phyloP scores from a whole-genome alignment of 1,284 basidiomycete genomes.

The Heterobasidion irregulare region DNA sequence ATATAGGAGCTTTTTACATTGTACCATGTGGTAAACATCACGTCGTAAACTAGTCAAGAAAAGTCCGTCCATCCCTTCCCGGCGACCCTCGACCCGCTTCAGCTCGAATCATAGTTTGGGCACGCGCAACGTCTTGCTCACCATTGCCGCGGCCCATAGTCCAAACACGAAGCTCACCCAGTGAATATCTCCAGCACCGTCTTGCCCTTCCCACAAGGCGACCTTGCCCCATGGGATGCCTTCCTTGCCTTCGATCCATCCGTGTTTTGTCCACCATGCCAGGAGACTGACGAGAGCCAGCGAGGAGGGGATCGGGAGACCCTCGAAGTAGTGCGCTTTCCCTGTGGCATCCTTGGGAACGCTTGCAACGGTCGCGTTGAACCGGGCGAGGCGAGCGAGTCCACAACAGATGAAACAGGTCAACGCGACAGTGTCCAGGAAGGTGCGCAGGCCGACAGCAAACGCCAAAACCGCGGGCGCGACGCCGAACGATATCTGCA shows the following conservation, averaged over 20 bases:
- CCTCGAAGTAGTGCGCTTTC: constrained; percentile 95
- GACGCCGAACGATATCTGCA: constrained; percentile 92
- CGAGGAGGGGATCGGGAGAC: constrained; percentile 92
- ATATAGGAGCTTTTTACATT: background rate
- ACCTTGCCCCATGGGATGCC: constrained; percentile 72
- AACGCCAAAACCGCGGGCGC: constrained; percentile 93
- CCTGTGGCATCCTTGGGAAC: constrained; percentile 85
- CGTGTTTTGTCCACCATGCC: constrained; percentile 77
- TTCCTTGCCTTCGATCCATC: constrained; percentile 72
- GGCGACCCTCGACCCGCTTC: no score
- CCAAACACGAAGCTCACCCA: constrained; percentile 66
- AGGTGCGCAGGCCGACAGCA: constrained; percentile 82
- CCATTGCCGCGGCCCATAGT: constrained; percentile 88
- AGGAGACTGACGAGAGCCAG: constrained; percentile 77
- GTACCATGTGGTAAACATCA: background rate
- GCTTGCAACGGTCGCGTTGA: constrained; percentile 96
- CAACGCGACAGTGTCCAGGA: constrained; percentile 82
- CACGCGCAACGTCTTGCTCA: constrained; percentile 87
- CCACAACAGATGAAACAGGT: constrained; percentile 94
- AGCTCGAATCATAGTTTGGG: constrained; percentile 50
- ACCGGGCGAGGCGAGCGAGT: constrained; percentile 91
- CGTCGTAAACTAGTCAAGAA: background rate
- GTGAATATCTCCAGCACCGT: constrained; percentile 78
- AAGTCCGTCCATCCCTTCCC: background rate
- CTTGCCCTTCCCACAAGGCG: constrained; percentile 62